Evolutionary conservation across 495 filamentous ascomycete genomes (phyloP), one percentile per base, ranked within the genome.

Genomic region (Letharia lupina): DNA sequence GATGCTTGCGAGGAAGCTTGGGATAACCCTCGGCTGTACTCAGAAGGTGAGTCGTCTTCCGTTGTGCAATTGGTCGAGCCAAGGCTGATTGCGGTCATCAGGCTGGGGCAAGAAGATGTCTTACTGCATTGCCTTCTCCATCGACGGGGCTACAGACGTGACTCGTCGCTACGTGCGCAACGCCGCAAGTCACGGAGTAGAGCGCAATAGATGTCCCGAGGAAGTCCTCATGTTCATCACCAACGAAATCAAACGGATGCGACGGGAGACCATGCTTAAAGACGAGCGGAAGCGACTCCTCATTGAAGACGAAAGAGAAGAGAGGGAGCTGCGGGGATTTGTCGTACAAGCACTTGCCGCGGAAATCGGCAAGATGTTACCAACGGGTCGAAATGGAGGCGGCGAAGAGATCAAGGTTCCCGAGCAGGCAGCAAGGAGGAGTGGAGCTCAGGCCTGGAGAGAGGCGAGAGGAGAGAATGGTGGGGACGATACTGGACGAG

Each of bases 91-190:
- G 59, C 45, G 41, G 60, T 18, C 37, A 47, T 56, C 65, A 87
- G 85, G 88, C 66, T 98, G 94, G 94, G 84, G 87, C 62, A 91
- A 93, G 75, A 93, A 95, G 77, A 87, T 98, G 78, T 89, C 91
- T 0, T 99, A 99, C 77, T 96, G 92, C 78, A 86, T 99, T 66
- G 94, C 94, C 48, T 99, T 99, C 75, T 95, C 91, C 47, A 90
- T 89, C 68, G 94, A 99, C 69, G 94, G 94, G 50, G 93, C 91
- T 41, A 93, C 89, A 64, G 94, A 99, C 74, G 94, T 99, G 37
- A 99, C 94, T 16, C 86, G 93, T 20, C 89, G 94, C 67, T 99
- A 99, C 71, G 91, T 96, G 41, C 91, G 93, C 67, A 93, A 89
- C 76, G 78, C 82, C n/a, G 75, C 81, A 37, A 86, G 86, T 68